Conservation (phyloP, 352 stramenopile species). For the Pythium pyrilobum region DNA sequence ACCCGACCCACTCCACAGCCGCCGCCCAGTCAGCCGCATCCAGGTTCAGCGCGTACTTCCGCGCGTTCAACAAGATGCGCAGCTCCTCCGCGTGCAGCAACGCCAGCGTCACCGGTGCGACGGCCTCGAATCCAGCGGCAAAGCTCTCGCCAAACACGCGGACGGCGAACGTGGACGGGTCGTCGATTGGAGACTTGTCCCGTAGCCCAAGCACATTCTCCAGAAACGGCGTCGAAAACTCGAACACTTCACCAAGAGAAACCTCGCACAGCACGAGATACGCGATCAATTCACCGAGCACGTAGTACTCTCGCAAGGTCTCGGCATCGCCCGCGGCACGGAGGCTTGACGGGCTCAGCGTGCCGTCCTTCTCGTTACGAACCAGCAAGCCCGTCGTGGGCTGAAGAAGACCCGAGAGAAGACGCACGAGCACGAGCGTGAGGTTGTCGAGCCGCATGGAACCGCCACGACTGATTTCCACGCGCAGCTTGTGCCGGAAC, state of each 20-base stretch:
- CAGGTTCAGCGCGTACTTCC: slow-evolving; percentile 2
- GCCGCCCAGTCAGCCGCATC: background rate
- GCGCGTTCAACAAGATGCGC: slow-evolving; percentile 40
- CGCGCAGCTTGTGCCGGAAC: slow-evolving; percentile 9
- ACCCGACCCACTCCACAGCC: slow-evolving; percentile 12
- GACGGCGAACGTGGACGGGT: background rate
- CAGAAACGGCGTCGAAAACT: slow-evolving; percentile 54
- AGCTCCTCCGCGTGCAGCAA: slow-evolving; percentile 49
- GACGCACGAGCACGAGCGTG: slow-evolving; percentile 21
- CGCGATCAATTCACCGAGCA: slow-evolving; percentile 59
- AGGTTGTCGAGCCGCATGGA: slow-evolving; percentile 9
- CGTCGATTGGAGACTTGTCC: background rate
- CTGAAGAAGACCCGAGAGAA: slow-evolving; percentile 12
- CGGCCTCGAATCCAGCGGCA: slow-evolving; percentile 44
- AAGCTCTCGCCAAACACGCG: slow-evolving; percentile 29
- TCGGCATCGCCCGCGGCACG: background rate
- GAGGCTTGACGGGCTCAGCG: slow-evolving; percentile 9
- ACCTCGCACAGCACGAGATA: slow-evolving; percentile 50
- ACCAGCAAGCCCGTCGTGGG: slow-evolving; percentile 10
- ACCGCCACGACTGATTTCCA: slow-evolving; percentile 8
- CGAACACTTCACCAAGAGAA: slow-evolving; percentile 40
- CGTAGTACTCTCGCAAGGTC: slow-evolving; percentile 41
- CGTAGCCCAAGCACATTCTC: slow-evolving; percentile 26
- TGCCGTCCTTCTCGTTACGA: slow-evolving; percentile 1
- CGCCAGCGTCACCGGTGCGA: slow-evolving; percentile 43